Evolutionary conservation across 306 rosid genomes (phyloP).

Genomic region (Prunus dulcis): DNA sequence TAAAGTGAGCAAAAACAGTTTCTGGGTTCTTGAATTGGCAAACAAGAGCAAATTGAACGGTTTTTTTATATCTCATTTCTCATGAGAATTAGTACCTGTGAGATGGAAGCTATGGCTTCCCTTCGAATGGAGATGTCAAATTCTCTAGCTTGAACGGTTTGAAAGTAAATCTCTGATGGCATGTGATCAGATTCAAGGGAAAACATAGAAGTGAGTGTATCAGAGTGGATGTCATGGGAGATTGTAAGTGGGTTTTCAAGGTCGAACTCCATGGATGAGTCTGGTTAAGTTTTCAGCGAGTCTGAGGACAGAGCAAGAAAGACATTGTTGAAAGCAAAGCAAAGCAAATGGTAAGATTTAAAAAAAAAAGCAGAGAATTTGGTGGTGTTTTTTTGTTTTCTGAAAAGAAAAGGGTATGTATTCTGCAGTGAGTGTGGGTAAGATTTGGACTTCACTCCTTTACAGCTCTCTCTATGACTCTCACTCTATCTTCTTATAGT

Average conservation of each 20-base stretch:
- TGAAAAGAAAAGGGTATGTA: conserved; percentile 25
- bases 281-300: conserved; percentile 6
- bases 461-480: conserved; percentile 28
- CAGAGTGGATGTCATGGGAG: conserved; percentile 40
- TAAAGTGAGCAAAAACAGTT: not conserved
- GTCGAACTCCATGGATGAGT: conserved; percentile 72
- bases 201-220: conserved; percentile 55
- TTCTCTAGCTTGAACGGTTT: conserved; percentile 40
- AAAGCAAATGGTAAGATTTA: conserved; percentile 7
- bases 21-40: not conserved
- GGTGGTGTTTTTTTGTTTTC: conserved; percentile 31
- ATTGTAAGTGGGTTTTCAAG: conserved; percentile 79
- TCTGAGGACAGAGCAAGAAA: conserved; percentile 14
- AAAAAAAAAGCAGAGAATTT: conserved; percentile 28
- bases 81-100: conserved; percentile 45
- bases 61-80: too few species aligned
- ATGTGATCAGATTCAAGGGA: conserved; percentile 76
- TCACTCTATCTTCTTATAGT: conserved; percentile 28
- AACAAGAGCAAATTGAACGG: not conserved
- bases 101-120: conserved; percentile 57
- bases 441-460: conserved; percentile 39
- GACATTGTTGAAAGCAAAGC: conserved; percentile 32
- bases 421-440: conserved; percentile 8
- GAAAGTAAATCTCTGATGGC: conserved; percentile 57
- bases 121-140: conserved; percentile 51